Percentiles rank a stretch among this genome's conserved stretches.
These are phyloP conservation scores for Globisporangium splendens DNA, from an alignment of 352 stramenopile species.

Conservation along the genomic window DNA sequence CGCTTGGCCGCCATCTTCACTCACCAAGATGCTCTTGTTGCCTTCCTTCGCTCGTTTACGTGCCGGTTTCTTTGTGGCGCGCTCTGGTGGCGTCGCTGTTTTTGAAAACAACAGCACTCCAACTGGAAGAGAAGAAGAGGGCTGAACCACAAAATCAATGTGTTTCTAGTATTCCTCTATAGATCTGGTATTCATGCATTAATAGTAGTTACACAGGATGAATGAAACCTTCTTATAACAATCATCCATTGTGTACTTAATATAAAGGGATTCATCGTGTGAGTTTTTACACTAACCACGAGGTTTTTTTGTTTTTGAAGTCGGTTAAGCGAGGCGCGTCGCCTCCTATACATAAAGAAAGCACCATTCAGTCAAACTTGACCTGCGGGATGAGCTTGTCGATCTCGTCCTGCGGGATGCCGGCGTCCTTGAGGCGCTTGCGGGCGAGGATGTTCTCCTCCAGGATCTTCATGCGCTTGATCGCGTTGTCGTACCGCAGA, in stretches of 20 bases:
- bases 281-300: background rate
- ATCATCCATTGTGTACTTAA: too few relatives aligned
- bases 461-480: slow-evolving; percentile 18
- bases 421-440: slow-evolving; percentile 16
- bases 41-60: background rate
- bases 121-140: background rate
- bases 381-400: slow-evolving; percentile 11
- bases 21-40: background rate
- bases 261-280: too few relatives aligned
- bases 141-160: background rate
- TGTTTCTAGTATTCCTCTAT: too few relatives aligned
- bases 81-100: background rate
- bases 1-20: background rate
- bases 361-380: background rate
- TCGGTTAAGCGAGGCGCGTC: background rate
- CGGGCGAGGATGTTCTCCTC: slow-evolving; percentile 18
- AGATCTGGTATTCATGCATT: too few relatives aligned
- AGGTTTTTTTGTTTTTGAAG: background rate
- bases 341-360: background rate
- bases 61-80: background rate
- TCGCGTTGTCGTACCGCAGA: slow-evolving; percentile 15
- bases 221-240: too few relatives aligned
- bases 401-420: slow-evolving; percentile 14
- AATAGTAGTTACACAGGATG: too few relatives aligned
- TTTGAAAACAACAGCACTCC: background rate